Evolutionary conservation across 345 rosid genomes (phyloP).

Genomic region (Eucalyptus erythrocorys): DNA sequence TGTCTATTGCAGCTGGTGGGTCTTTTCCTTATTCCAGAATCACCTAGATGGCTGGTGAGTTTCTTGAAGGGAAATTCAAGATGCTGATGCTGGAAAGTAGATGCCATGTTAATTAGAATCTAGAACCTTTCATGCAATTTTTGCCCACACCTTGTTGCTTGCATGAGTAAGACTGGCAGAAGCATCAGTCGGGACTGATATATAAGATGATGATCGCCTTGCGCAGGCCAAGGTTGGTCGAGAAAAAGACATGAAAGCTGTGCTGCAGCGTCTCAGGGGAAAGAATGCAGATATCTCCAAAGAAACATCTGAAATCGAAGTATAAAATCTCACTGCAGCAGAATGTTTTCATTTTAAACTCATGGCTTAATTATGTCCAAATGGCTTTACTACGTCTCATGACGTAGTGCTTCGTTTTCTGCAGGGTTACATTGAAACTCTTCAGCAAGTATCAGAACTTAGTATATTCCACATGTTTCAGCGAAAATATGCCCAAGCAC

Average conservation of each 20-base stretch:
- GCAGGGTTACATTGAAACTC: slow-evolving; percentile 9
- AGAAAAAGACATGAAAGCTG: slow-evolving; percentile 6
- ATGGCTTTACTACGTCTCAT: not conserved
- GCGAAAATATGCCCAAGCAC: slow-evolving; percentile 3
- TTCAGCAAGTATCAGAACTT: not conserved
- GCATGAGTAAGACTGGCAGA: not conserved
- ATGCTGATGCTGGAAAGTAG: not conserved
- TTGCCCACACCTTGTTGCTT: not conserved
- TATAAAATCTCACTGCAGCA: not conserved
- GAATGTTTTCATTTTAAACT: not conserved
- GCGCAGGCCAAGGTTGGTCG: slow-evolving; percentile 22
- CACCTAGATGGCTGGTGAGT: slow-evolving; percentile 29
- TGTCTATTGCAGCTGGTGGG: slow-evolving; percentile 6
- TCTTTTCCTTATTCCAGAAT: slow-evolving; percentile 16
- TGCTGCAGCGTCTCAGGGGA: slow-evolving; percentile 13
- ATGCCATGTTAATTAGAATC: not conserved
- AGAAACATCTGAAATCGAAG: slow-evolving; percentile 3
- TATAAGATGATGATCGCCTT: not conserved
- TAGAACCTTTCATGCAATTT: not conserved
- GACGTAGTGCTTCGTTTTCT: not conserved
- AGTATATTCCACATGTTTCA: slow-evolving; percentile 7
- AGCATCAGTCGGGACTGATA: not conserved
- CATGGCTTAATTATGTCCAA: not conserved
- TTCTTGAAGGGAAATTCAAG: not conserved
- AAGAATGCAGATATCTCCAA: slow-evolving; percentile 8